These are phyloP conservation scores for Tephrocybe sp. DNA, from an alignment of 768 basidiomycete species.

Conservation along the genomic window DNA sequence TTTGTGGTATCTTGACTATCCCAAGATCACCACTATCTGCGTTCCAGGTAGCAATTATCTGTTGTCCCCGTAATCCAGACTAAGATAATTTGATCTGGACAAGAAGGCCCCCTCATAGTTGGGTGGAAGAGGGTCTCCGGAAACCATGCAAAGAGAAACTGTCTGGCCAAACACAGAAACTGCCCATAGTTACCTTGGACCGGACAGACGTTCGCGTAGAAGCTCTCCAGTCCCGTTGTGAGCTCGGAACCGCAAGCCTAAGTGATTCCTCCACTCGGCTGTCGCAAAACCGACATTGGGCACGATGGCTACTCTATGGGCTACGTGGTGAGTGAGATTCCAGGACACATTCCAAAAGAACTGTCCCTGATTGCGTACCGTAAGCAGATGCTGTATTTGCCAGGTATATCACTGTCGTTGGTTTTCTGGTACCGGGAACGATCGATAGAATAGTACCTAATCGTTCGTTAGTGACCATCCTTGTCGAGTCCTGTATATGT, in stretches of 20 bases:
- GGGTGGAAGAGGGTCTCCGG: too few relatives aligned
- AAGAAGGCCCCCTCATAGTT: too few relatives aligned
- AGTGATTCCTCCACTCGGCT: too few relatives aligned
- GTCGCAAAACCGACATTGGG: not conserved
- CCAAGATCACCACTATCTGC: conserved; percentile 6
- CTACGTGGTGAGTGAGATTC: conserved; percentile 6
- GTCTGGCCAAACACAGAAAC: not conserved
- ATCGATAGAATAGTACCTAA: too few relatives aligned
- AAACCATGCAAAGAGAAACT: not conserved
- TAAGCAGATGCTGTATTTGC: not conserved
- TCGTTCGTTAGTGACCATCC: too few relatives aligned
- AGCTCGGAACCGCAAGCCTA: too few relatives aligned
- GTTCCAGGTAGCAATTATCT: conserved; percentile 7
- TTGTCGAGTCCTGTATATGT: too few relatives aligned
- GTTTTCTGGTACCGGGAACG: too few relatives aligned
- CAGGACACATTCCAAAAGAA: conserved; percentile 2
- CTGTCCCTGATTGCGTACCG: not conserved
- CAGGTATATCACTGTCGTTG: not conserved
- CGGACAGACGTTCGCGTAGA: conserved; percentile 2
- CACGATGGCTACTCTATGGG: not conserved
- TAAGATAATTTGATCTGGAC: conserved; percentile 1
- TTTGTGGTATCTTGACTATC: conserved; percentile 5
- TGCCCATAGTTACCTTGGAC: conserved; percentile 4
- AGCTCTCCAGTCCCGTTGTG: conserved; percentile 6
- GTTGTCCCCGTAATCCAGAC: not conserved